phyloP scores from a whole-genome alignment of 805 yeast genomes.

The Teunomyces stri region DNA sequence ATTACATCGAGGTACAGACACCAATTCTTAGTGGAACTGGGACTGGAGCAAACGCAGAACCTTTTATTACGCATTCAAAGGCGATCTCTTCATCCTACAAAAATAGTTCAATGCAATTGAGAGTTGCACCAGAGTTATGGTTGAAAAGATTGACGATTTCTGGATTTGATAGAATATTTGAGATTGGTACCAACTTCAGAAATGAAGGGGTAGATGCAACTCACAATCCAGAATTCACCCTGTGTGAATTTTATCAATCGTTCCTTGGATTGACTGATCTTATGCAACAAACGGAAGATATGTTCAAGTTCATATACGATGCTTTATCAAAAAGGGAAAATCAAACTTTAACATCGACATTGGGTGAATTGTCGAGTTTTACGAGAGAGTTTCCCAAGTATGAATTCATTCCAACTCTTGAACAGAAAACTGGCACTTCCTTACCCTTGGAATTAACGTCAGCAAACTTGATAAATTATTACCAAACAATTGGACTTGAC shows the following conservation, averaged over 20 bases:
- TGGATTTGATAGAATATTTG: slow-evolving; percentile 85
- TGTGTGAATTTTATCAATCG: slow-evolving; percentile 83
- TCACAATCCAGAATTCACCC: slow-evolving; percentile 92
- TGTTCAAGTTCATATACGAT: slow-evolving; percentile 45
- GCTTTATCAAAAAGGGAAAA: slow-evolving; percentile 18
- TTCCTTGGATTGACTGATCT: slow-evolving; percentile 66
- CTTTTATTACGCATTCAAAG: slow-evolving; percentile 59
- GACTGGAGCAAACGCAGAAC: slow-evolving; percentile 92
- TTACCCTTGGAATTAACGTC: slow-evolving; percentile 48
- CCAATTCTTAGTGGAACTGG: slow-evolving; percentile 74
- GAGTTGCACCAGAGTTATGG: slow-evolving; percentile 97
- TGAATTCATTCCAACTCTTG: slow-evolving; percentile 70
- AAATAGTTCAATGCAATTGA: slow-evolving; percentile 47
- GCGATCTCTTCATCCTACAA: slow-evolving; percentile 25
- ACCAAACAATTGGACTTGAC: slow-evolving; percentile 31
- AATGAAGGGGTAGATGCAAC: slow-evolving; percentile 93
- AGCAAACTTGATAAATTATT: slow-evolving; percentile 41
- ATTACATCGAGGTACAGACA: slow-evolving; percentile 82
- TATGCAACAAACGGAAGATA: slow-evolving; percentile 58
- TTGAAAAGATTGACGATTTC: slow-evolving; percentile 76
- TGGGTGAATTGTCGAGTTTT: slow-evolving; percentile 21
- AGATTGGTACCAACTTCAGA: slow-evolving; percentile 80
- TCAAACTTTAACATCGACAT: not conserved
- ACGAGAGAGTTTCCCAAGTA: slow-evolving; percentile 27
- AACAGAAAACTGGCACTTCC: slow-evolving; percentile 44